Percentiles rank a stretch among this genome's conserved stretches.
Evolutionary conservation across 2,329 filamentous ascomycete species (phyloP).

Genomic region (Periconia macrospinosa): DNA sequence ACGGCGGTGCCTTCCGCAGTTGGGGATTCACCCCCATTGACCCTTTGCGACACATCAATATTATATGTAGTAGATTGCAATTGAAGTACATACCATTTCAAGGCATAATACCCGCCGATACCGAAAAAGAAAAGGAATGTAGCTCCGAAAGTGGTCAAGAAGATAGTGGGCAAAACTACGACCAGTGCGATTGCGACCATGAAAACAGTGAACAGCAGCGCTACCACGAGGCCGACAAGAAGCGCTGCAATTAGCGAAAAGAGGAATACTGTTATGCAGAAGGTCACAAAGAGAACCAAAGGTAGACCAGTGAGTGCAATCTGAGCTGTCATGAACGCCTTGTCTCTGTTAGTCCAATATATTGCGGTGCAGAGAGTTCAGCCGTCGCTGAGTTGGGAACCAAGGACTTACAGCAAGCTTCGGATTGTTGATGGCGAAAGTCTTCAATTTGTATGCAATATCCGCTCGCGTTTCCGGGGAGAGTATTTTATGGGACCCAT

Average conservation of each 20-base stretch:
- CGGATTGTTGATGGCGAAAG: constrained; percentile 66
- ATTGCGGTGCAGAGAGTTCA: not conserved
- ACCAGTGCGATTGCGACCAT: constrained; percentile 68
- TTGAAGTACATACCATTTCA: constrained; percentile 39
- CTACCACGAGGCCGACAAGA: constrained; percentile 53
- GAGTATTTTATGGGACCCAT: constrained; percentile 55
- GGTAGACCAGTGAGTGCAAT: constrained; percentile 67
- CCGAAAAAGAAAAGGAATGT: constrained; percentile 64
- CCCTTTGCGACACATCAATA: not conserved
- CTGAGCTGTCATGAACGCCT: constrained; percentile 72
- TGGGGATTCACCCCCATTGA: constrained; percentile 30
- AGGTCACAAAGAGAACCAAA: constrained; percentile 67
- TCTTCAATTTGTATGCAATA: constrained; percentile 55
- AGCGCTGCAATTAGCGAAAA: constrained; percentile 65
- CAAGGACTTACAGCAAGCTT: constrained; percentile 64
- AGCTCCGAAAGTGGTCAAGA: constrained; percentile 65
- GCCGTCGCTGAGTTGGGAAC: not conserved
- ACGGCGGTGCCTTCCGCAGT: constrained; percentile 38
- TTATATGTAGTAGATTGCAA: not conserved
- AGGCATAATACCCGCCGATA: constrained; percentile 59
- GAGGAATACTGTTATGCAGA: constrained; percentile 63
- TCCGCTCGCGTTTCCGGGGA: constrained; percentile 63
- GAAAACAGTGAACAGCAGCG: constrained; percentile 65
- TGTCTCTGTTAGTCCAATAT: constrained; percentile 1
- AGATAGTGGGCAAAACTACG: constrained; percentile 68